These are phyloP conservation scores for Lentinula novae-zelandiae DNA, from an alignment of 1,284 basidiomycete genomes.

Conservation along the genomic window DNA sequence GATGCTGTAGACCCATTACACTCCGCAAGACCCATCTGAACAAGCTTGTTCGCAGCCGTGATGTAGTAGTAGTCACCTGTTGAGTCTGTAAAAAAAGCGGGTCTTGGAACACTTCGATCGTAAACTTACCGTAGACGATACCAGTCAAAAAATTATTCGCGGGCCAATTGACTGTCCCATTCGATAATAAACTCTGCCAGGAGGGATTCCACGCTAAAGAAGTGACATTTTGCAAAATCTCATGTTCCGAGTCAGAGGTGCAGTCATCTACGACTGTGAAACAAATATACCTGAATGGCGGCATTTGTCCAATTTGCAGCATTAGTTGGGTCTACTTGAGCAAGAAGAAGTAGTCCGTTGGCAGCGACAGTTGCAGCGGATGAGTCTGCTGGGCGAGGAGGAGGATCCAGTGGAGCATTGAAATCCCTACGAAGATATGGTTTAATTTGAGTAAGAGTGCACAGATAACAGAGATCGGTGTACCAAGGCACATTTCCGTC, in stretches of 20 bases:
- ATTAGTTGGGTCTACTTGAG: conserved; percentile 42
- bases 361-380: conserved; percentile 63
- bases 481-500: conserved; percentile 65
- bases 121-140: conserved; percentile 54
- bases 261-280: not conserved
- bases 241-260: not conserved
- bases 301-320: conserved; percentile 41
- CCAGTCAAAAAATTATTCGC: conserved; percentile 57
- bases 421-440: conserved; percentile 50
- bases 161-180: conserved; percentile 63
- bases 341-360: conserved; percentile 55
- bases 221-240: conserved; percentile 52
- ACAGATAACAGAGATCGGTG: not conserved
- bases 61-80: conserved; percentile 36
- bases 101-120: not conserved
- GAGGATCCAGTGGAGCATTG: conserved; percentile 49
- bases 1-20: conserved; percentile 20
- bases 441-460: conserved; percentile 4
- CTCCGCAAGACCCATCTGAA: conserved; percentile 31
- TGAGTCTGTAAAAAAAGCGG: conserved; percentile 11
- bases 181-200: conserved; percentile 63
- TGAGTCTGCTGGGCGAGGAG: conserved; percentile 50
- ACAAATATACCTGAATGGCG: conserved; percentile 41
- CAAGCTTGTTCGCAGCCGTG: conserved; percentile 38
- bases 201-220: conserved; percentile 50